Evolutionary conservation across 2,329 filamentous ascomycete species (phyloP), one percentile per base, ranked within the genome.

Genomic region (Epichloe glyceriae): DNA sequence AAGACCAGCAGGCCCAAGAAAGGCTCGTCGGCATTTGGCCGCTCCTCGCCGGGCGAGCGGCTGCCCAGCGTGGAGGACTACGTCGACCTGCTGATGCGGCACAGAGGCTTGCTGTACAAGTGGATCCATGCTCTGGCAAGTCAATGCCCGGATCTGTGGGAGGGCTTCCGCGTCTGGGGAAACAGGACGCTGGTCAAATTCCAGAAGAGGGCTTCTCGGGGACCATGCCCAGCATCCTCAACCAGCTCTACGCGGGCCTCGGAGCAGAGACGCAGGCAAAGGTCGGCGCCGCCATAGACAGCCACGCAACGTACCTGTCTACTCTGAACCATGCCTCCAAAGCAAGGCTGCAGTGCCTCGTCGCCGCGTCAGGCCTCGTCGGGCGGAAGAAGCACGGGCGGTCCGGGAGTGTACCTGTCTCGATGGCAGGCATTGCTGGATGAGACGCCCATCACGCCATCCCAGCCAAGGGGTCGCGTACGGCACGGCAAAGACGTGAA

Each of bases 401-500:
- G 85, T 0, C 85, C 86, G 0, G 86, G 86, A 1, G 78, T 85
- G 45, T 90, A 85, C 60, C 75, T 89, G 22, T 73, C 78, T 1
- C 75, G 80, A 47, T 90, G 86, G 86, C 83, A 88, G 61, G 70
- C 76, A 1, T 70, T 89, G 6, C 70, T 90, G 3, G 82, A 89
- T 61, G 70, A 74, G n/a, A 86, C 86, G 0, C 64, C 74, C 44
- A 81, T 90, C 54, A 85, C 83, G 1, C 84, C 86, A 0, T 73
- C 69, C 0, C 71, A 67, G 1, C 63, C 71, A 0, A 61, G 66
- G 1, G 82, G 83, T 0, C 68, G 70, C 1, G 64, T 83, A 0
- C 72, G 84, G 0, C 61, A 55, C 7, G 79, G 79, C 14, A 72
- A 67, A 35, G 76, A 80, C 17, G 74, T 79, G 30, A 75, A 70